Evolutionary conservation across 2,329 filamentous ascomycete species (phyloP).

Genomic region (Amesomyces nigricolor): DNA sequence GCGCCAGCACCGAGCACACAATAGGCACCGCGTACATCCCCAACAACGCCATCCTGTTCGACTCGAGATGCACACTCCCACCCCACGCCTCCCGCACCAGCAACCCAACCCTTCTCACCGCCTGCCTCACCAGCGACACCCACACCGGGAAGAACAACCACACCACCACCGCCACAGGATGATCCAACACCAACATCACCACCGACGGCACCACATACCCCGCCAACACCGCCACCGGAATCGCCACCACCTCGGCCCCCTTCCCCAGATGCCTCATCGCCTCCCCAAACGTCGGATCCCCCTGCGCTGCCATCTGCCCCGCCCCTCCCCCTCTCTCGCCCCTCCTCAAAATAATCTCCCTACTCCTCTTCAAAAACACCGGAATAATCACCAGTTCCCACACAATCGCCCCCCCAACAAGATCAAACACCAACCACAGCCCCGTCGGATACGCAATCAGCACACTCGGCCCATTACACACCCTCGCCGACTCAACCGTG

Average conservation of each 20-base stretch:
- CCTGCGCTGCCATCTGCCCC: slow-evolving; percentile 20
- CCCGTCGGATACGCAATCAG: slow-evolving; percentile 34
- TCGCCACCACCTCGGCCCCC: slow-evolving; percentile 51
- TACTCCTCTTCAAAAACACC: slow-evolving; percentile 41
- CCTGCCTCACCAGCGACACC: slow-evolving; percentile 40
- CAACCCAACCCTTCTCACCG: slow-evolving; percentile 29
- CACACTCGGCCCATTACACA: slow-evolving; percentile 32
- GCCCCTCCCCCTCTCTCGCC: slow-evolving; percentile 20
- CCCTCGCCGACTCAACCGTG: slow-evolving; percentile 45
- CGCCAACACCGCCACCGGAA: slow-evolving; percentile 43
- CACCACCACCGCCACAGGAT: slow-evolving; percentile 35
- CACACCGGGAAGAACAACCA: slow-evolving; percentile 51
- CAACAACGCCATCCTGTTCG: slow-evolving; percentile 34
- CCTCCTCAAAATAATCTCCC: slow-evolving; percentile 29
- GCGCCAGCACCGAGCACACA: slow-evolving; percentile 38
- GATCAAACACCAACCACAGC: slow-evolving; percentile 43
- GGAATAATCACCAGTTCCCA: slow-evolving; percentile 49
- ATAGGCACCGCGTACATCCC: slow-evolving; percentile 44
- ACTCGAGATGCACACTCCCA: slow-evolving; percentile 39
- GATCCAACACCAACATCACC: slow-evolving; percentile 40
- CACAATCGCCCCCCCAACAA: slow-evolving; percentile 45
- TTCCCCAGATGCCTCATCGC: slow-evolving; percentile 36
- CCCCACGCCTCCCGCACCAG: slow-evolving; percentile 11
- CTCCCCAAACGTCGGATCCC: slow-evolving; percentile 30
- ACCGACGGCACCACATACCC: slow-evolving; percentile 44